A percentile compares a stretch with the other conserved stretches of the same genome.
Evolutionary conservation across 2,329 filamentous ascomycete species (phyloP).

Genomic region (Dichotomopilus funicola): DNA sequence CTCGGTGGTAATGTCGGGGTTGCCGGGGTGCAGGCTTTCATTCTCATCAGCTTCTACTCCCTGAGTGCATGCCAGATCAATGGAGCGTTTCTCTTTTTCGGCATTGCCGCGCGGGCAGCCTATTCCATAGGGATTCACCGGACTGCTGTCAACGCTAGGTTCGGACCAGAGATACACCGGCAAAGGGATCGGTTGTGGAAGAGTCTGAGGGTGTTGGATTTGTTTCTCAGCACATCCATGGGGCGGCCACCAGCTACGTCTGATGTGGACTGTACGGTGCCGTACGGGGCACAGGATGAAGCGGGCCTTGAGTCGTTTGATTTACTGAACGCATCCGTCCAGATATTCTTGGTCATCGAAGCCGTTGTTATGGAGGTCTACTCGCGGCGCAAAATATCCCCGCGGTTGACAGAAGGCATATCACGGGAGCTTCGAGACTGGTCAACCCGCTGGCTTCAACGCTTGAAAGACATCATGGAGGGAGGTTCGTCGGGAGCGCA

Average conservation of each 20-base stretch:
- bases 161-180: constrained; percentile 37
- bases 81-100: constrained; percentile 48
- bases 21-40: constrained; percentile 44
- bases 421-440: constrained; percentile 47
- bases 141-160: constrained; percentile 47
- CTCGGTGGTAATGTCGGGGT: constrained; percentile 43
- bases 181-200: constrained; percentile 48
- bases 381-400: constrained; percentile 46
- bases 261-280: constrained; percentile 48
- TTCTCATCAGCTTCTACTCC: constrained; percentile 48
- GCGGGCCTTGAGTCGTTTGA: constrained; percentile 37
- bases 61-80: constrained; percentile 50
- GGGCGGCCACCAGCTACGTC: constrained; percentile 48
- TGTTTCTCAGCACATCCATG: constrained; percentile 49
- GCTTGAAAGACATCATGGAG: constrained; percentile 35
- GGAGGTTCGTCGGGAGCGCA: constrained; percentile 23
- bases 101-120: constrained; percentile 45
- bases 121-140: constrained; percentile 49
- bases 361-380: constrained; percentile 47
- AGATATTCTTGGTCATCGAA: constrained; percentile 47
- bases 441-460: constrained; percentile 43
- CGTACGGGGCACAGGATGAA: constrained; percentile 35
- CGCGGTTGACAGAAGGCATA: constrained; percentile 47
- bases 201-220: constrained; percentile 45
- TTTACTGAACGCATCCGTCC: constrained; percentile 45